These are phyloP conservation scores for Russula lepida DNA, from an alignment of 768 basidiomycete species.

Conservation along the genomic window DNA sequence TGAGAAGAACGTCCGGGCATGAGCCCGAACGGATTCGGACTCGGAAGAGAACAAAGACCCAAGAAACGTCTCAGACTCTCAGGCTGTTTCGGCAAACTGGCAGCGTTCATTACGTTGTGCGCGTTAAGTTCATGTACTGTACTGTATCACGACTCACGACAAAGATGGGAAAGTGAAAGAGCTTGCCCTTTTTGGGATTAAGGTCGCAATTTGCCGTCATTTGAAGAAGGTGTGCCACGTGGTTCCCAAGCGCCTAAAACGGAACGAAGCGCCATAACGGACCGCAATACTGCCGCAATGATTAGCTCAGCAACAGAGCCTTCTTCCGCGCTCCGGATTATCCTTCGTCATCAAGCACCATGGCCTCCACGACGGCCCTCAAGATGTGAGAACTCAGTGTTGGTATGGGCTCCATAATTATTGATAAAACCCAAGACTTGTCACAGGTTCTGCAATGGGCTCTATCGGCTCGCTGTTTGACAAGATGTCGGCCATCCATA, in stretches of 20 bases:
- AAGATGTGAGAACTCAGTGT: conserved; percentile 3
- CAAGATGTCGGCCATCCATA: conserved; percentile 78
- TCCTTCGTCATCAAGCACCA: neutral
- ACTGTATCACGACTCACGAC: neutral
- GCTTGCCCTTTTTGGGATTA: neutral
- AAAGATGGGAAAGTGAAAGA: neutral
- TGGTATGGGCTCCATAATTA: neutral
- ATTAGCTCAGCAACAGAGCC: neutral
- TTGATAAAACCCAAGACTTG: conserved; percentile 38
- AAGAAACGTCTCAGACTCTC: neutral
- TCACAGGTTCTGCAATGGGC: conserved; percentile 75
- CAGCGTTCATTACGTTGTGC: neutral
- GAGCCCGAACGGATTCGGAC: neutral
- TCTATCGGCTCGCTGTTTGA: conserved; percentile 64
- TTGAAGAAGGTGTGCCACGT: too few species aligned
- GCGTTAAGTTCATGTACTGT: neutral
- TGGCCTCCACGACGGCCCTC: conserved; percentile 1
- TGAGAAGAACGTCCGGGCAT: neutral
- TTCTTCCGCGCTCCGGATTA: too few species aligned
- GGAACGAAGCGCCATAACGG: too few species aligned
- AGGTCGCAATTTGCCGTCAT: neutral
- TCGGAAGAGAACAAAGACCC: neutral
- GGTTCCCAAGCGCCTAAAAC: too few species aligned
- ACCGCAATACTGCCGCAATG: too few species aligned
- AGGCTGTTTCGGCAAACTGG: neutral